Percentiles rank a stretch among this genome's conserved stretches.
These are phyloP conservation scores for Posidonia oceanica DNA, from an alignment of 116 monocot species.

Conservation along the genomic window DNA sequence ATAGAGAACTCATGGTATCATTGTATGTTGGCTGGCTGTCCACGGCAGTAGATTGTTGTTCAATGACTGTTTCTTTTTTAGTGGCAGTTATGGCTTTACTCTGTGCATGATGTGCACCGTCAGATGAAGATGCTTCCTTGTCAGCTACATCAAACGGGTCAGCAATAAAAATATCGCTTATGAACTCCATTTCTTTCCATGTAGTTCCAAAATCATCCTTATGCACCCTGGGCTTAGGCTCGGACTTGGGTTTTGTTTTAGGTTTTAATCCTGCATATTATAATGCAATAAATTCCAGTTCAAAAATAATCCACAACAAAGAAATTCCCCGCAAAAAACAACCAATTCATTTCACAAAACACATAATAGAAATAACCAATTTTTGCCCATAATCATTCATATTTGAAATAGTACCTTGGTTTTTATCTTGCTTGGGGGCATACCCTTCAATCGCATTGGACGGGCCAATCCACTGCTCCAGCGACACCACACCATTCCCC, in stretches of 20 bases:
- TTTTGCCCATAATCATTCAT: too few relatives aligned
- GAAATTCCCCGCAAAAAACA: neutral
- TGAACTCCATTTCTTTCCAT: constrained; percentile 16
- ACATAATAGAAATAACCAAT: too few relatives aligned
- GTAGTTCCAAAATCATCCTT: constrained; percentile 3
- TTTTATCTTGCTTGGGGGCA: constrained; percentile 38
- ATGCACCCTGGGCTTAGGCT: neutral
- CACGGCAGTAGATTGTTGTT: neutral
- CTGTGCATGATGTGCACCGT: neutral
- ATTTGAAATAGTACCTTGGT: constrained; percentile 18
- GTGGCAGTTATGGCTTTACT: neutral
- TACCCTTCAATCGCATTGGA: constrained; percentile 79
- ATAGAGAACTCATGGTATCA: constrained; percentile 5
- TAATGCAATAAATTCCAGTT: neutral
- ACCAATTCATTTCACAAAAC: neutral
- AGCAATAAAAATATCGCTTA: constrained; percentile 19
- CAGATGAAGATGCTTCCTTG: constrained; percentile 2
- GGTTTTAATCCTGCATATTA: constrained; percentile 27
- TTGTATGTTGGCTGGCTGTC: neutral
- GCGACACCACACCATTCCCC: constrained; percentile 13
- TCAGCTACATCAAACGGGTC: constrained; percentile 3
- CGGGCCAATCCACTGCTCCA: constrained; percentile 67
- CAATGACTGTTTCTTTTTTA: neutral
- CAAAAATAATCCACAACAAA: constrained; percentile 4
- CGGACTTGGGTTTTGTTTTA: constrained; percentile 8